Evolutionary conservation across 1,139 yeast genomes (phyloP).

Genomic region (Pichia sp.): DNA sequence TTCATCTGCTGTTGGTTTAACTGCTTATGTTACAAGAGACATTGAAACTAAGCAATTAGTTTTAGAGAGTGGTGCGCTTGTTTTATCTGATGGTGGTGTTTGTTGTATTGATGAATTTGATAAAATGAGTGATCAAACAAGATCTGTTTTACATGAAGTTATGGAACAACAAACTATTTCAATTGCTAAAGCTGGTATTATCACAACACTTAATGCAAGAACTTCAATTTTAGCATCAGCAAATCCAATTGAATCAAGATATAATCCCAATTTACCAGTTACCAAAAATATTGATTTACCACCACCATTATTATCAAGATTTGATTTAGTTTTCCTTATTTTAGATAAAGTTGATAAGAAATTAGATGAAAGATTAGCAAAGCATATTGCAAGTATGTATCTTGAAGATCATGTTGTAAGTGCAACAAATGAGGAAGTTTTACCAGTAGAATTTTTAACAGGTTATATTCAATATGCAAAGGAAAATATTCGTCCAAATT

Average conservation of each 20-base stretch:
- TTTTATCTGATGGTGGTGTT: constrained; percentile 94
- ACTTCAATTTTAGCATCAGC: constrained; percentile 95
- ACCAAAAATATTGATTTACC: constrained; percentile 94
- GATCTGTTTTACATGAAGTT: constrained; percentile 95
- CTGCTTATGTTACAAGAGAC: constrained; percentile 94
- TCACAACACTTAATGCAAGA: constrained; percentile 92
- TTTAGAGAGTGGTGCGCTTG: constrained; percentile 93
- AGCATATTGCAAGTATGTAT: constrained; percentile 87
- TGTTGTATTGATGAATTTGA: constrained; percentile 99
- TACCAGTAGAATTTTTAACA: constrained; percentile 84
- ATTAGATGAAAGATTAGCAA: constrained; percentile 79
- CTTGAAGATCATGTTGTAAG: constrained; percentile 79
- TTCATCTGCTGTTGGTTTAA: constrained; percentile 96
- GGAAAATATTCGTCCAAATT: constrained; percentile 68
- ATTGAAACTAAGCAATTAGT: constrained; percentile 89
- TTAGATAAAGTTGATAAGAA: constrained; percentile 88
- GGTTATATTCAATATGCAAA: constrained; percentile 88
- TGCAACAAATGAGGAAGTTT: constrained; percentile 56
- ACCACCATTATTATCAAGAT: constrained; percentile 90
- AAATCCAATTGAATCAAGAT: constrained; percentile 94
- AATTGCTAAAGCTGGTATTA: constrained; percentile 96
- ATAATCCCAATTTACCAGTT: constrained; percentile 88
- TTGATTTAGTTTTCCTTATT: constrained; percentile 86
- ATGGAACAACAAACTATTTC: constrained; percentile 99
- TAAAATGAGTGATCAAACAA: constrained; percentile 90